Evolutionary conservation across 805 yeast species (phyloP), one percentile per base, ranked within the genome.

Genomic region (Kodamaea leandrae): DNA sequence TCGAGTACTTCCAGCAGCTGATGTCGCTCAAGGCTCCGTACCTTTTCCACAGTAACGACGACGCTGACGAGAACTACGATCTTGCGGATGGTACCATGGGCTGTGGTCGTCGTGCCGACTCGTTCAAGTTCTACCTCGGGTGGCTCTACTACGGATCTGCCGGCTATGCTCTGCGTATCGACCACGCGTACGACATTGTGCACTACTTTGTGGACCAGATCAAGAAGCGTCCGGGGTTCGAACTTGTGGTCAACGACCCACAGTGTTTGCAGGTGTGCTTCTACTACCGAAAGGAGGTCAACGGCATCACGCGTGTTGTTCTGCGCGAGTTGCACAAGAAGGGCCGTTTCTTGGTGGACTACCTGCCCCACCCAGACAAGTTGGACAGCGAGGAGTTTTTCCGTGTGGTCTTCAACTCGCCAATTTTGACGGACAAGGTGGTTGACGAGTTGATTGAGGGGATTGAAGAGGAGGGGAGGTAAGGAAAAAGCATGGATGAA

Each of bases 31-130:
- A 72, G 23, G 96, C 96, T 0, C 93, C 93, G 4, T 87, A 86
- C 56, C 64, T 86, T 32, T 86, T 86, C 73, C 96, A 86, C 55
- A 72, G 72, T 4, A 59, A 64, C n/a, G 58, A 61, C 9, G 74
- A 64, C 29, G 46, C 45, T 7, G 76, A 68, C 3, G 83, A 76
- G 18, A 79, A 76, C 58, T 83, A 68, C 54, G 96, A 86, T 51
- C 72, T 86, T 42, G 96, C 91, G 1, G 91, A 85, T 58, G 95
- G 93, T 10, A 87, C 96, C 2, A 82, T 87, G 90, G 95, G 95
- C 6, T 86, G 96, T 58, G 96, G 96, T 10, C 76, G 96, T 50
- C 73, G 96, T 41, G 80, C 93, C 0, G 96, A 87, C 58, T 77
- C 91, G 3, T 65, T 86, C 58, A 86, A 86, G 61, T 70, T 87